A percentile compares a stretch with the other conserved stretches of the same genome.
Evolutionary conservation across 1,139 yeast genomes (phyloP).

Genomic region (Candida tetrigidarum): DNA sequence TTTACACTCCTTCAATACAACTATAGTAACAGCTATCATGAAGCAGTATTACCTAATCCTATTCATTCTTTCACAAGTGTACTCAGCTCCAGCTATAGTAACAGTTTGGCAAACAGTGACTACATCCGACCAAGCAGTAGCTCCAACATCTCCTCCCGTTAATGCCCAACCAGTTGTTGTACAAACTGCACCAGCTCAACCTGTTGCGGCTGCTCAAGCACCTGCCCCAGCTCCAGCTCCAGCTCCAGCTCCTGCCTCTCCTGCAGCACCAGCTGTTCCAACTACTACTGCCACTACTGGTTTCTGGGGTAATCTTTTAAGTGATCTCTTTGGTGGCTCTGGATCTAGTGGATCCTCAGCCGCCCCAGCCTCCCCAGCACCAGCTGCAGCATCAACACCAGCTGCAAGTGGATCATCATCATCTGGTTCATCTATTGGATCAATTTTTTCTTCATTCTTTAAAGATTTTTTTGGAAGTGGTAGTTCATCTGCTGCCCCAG

Average conservation of each 20-base stretch:
- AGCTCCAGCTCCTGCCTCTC: slow-evolving; percentile 9
- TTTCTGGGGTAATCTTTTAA: slow-evolving; percentile 11
- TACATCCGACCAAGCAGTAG: slow-evolving; percentile 18
- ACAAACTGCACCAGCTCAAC: neutral
- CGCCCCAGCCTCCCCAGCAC: slow-evolving; percentile 3
- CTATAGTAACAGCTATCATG: neutral
- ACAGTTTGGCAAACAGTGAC: slow-evolving; percentile 33
- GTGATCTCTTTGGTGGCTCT: slow-evolving; percentile 5
- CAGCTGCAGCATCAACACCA: slow-evolving; percentile 8
- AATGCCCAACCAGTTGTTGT: slow-evolving; percentile 5
- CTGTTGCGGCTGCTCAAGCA: slow-evolving; percentile 17
- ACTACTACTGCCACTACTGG: slow-evolving; percentile 9
- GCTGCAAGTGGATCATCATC: slow-evolving; percentile 13
- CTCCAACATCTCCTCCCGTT: slow-evolving; percentile 17
- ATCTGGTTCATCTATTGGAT: slow-evolving; percentile 12
- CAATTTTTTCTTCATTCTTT: slow-evolving; percentile 7
- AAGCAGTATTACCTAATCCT: slow-evolving; percentile 2
- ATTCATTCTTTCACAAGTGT: slow-evolving; percentile 3
- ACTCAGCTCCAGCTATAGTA: slow-evolving; percentile 31
- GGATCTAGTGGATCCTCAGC: slow-evolving; percentile 4
- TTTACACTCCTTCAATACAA: slow-evolving; percentile 10
- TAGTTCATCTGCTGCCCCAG: slow-evolving; percentile 9
- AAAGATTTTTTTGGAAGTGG: neutral
- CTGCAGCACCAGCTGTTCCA: slow-evolving; percentile 1
- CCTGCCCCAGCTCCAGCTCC: slow-evolving; percentile 12